Conservation (phyloP, 352 stramenopile genomes). For the Pythium sp. region DNA sequence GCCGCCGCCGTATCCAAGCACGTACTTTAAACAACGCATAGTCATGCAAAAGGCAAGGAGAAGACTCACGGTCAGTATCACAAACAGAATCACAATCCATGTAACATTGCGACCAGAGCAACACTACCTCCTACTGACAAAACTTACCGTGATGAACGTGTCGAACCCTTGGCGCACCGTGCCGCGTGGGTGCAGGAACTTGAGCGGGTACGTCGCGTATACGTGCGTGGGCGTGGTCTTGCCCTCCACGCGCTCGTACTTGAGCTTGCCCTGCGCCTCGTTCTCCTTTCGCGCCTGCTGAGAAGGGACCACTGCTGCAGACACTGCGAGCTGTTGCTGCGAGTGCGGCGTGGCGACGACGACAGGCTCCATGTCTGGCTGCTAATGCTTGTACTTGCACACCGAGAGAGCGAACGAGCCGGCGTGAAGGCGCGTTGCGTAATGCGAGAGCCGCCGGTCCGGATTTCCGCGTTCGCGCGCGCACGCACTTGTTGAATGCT, state of each 20-base stretch:
- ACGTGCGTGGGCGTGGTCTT: conserved; percentile 64
- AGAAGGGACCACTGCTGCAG: background rate
- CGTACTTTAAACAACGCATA: conserved; percentile 38
- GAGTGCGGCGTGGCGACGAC: background rate
- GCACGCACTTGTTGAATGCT: background rate
- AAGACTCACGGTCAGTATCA: background rate
- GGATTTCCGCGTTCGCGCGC: background rate
- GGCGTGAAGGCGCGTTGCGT: background rate
- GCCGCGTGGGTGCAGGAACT: conserved; percentile 78
- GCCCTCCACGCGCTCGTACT: conserved; percentile 68
- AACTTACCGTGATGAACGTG: conserved; percentile 70
- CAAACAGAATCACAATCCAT: background rate
- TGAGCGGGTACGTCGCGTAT: conserved; percentile 84
- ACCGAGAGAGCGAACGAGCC: background rate
- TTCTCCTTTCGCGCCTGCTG: conserved; percentile 4
- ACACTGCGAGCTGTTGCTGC: background rate
- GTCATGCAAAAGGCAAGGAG: background rate
- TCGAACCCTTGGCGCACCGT: conserved; percentile 60
- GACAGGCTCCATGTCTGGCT: conserved; percentile 1
- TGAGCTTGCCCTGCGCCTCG: conserved; percentile 44
- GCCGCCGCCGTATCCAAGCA: conserved; percentile 79
- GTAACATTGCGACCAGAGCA: background rate
- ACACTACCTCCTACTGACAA: background rate
- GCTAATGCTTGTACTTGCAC: background rate
- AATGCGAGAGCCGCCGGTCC: background rate